These are phyloP conservation scores for Epichloe uncinata DNA, from an alignment of 2,329 filamentous ascomycete genomes.

Conservation along the genomic window DNA sequence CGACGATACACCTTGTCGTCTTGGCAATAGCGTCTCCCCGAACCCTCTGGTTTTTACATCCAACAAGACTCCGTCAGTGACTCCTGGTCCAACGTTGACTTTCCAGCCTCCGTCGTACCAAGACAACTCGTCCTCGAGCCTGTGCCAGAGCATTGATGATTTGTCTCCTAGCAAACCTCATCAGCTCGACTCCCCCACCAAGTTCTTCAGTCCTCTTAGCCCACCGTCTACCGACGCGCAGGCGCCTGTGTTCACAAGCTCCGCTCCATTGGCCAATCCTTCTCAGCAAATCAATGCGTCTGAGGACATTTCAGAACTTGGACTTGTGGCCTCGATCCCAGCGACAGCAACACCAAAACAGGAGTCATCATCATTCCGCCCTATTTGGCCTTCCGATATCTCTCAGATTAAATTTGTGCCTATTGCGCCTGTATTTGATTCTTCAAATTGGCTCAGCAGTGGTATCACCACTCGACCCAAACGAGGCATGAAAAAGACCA, in stretches of 20 bases:
- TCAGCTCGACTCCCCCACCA: background rate
- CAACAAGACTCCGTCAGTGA: background rate
- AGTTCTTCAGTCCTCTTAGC: background rate
- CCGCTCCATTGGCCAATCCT: background rate
- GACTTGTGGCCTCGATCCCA: conserved; percentile 11
- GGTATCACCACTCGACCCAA: conserved; percentile 12
- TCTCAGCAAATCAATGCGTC: background rate
- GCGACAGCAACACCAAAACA: conserved; percentile 12
- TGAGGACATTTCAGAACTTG: conserved; percentile 8
- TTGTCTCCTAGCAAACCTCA: background rate
- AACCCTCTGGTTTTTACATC: background rate
- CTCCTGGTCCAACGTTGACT: background rate
- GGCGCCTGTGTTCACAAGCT: background rate
- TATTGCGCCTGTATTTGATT: conserved; percentile 15
- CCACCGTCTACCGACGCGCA: background rate
- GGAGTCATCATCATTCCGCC: conserved; percentile 6
- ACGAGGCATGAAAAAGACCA: conserved; percentile 10
- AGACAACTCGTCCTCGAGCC: background rate
- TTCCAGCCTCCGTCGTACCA: background rate
- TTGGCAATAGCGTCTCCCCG: background rate
- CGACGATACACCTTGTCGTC: background rate
- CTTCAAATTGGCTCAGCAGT: conserved; percentile 15
- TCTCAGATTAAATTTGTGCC: conserved; percentile 17
- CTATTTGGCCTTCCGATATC: conserved; percentile 7
- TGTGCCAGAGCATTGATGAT: background rate